Evolutionary conservation across 73 alveolate genomes (phyloP).

Genomic region (Stentor coeruleus): DNA sequence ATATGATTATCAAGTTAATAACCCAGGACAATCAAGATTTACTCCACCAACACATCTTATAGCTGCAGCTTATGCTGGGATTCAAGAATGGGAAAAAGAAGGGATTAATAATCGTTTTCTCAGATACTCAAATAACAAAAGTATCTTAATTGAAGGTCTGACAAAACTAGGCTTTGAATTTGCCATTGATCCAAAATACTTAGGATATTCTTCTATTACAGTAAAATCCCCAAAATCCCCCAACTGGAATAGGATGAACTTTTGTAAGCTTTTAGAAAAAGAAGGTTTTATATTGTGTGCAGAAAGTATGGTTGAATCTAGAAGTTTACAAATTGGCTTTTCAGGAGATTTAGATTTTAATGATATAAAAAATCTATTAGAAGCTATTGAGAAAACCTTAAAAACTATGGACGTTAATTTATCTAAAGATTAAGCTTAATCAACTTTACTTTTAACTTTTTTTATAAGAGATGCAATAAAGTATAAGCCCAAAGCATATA

Average conservation of each 20-base stretch:
- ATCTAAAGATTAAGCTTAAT: too few species aligned
- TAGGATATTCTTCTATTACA: background rate
- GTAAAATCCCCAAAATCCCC: background rate
- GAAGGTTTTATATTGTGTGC: background rate
- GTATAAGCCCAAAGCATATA: too few species aligned
- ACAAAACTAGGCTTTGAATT: background rate
- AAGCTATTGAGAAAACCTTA: background rate
- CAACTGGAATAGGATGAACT: background rate
- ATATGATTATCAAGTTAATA: constrained; percentile 36
- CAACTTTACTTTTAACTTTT: too few species aligned
- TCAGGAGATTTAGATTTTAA: background rate
- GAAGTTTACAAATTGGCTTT: background rate
- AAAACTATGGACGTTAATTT: background rate
- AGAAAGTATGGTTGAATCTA: background rate
- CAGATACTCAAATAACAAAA: background rate
- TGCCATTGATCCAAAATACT: background rate
- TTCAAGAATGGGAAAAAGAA: constrained; percentile 44
- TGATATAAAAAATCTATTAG: background rate
- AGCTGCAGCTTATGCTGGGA: constrained; percentile 46
- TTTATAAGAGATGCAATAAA: too few species aligned
- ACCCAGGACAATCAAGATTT: constrained; percentile 50
- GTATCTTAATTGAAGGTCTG: background rate
- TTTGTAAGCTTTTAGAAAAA: background rate
- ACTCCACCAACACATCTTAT: constrained; percentile 67
- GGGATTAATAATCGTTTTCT: constrained; percentile 24